Evolutionary conservation across 2,329 filamentous ascomycete genomes (phyloP), one percentile per base, ranked within the genome.

Genomic region (Fonsecaea monophora): DNA sequence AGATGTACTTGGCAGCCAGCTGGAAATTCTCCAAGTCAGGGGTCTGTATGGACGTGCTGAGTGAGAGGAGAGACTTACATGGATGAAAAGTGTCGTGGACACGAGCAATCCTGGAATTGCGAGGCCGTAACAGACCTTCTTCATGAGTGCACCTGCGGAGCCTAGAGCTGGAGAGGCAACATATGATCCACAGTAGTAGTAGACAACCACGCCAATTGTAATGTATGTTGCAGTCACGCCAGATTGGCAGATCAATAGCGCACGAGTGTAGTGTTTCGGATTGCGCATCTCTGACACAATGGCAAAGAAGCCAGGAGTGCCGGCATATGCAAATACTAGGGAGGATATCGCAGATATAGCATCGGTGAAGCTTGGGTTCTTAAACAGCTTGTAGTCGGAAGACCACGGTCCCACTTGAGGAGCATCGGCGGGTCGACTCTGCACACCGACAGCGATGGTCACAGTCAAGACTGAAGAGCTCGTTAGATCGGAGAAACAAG

Each of bases 381-480:
- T 38, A 9, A 38, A 15, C n/a, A 62, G 5, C 30, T 73, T 72
- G 64, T 67, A 78, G 61, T 76, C 75, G 5, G 73, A 73, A 15
- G 68, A 62, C 66, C 72, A 77, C 12, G 62, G 48, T 1, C 75
- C 76, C 10, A 60, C 68, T 59, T 71, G 67, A 1, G 77, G 75
- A 9, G 77, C 77, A 10, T 70, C 73, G 5, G 76, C 73, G n/a
- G 78, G 78, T n/a, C 76, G 75, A 40, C 76, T 75, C 66, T 78
- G 74, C 6, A 77, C 70, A 15, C 74, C 75, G 18, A 79, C 73
- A 12, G 70, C 73, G 35, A 76, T 42, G 4, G 38, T 85, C 40
- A 89, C 78, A 37, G 87, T 84, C 54, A 87, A 79, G 61, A 87
- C 85, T 65, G 35, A 38, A 5, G 35, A 38, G 35, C 35, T 38